Percentiles rank a stretch among this genome's conserved stretches.
phyloP scores from a whole-genome alignment of 2,329 filamentous ascomycete genomes.

The Alternaria solani region DNA sequence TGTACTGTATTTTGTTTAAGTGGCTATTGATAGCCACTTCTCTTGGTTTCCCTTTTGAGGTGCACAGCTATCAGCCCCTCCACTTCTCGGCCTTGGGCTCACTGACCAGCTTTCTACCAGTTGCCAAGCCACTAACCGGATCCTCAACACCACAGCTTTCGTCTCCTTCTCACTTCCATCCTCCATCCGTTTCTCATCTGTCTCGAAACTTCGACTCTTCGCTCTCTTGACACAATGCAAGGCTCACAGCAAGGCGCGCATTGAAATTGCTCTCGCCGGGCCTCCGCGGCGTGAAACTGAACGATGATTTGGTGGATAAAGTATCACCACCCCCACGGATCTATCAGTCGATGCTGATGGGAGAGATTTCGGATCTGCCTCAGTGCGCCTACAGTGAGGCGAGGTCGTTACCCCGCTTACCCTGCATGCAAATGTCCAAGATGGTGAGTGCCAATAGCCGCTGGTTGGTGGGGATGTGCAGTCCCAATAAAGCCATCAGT shows the following conservation, averaged over 20 bases:
- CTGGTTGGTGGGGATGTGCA: not conserved
- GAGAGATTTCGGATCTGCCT: no score
- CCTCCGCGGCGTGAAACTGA: no score
- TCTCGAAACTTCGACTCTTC: not conserved
- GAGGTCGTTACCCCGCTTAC: not conserved
- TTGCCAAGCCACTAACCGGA: not conserved
- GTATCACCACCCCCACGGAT: not conserved
- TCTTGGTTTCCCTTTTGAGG: no score
- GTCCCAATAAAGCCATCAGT: not conserved
- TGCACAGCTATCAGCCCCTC: no score
- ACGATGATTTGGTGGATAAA: no score
- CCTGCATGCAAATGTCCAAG: not conserved
- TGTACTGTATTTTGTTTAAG: no score
- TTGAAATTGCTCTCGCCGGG: no score
- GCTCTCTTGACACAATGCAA: not conserved
- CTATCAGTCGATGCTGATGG: no score
- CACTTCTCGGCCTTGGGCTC: no score
- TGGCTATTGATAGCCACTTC: no score
- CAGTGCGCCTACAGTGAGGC: not conserved
- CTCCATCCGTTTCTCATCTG: not conserved
- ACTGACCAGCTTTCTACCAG: not conserved
- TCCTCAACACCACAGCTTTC: fast-evolving
- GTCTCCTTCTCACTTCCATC: not conserved
- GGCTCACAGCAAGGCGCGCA: no score
- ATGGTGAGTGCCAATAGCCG: not conserved